Conservation (phyloP, 768 basidiomycete genomes). For the Solioccasus polychromus region DNA sequence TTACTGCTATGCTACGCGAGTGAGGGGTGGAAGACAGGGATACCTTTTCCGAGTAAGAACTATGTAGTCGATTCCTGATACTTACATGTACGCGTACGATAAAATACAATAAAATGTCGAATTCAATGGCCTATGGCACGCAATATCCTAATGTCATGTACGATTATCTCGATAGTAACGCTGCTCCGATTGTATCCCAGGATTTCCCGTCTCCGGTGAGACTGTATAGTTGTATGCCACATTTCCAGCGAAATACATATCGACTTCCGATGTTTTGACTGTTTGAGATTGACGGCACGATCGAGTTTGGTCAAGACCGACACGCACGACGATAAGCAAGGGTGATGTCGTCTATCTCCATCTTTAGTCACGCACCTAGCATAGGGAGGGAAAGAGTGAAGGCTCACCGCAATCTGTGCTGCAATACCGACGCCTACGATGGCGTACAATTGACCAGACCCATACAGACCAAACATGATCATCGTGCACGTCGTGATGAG, state of each 20-base stretch:
- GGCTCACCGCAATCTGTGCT: constrained; percentile 15
- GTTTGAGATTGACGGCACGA: background rate
- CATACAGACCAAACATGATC: constrained; percentile 15
- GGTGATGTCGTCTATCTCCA: constrained; percentile 14
- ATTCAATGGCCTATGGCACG: too few relatives aligned
- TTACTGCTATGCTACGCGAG: too few relatives aligned
- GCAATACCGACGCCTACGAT: constrained; percentile 15
- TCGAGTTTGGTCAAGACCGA: constrained; percentile 9
- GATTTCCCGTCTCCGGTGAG: background rate
- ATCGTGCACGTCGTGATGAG: constrained; percentile 19
- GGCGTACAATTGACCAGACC: constrained; percentile 7
- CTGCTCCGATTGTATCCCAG: too few relatives aligned
- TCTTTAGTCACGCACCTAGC: background rate
- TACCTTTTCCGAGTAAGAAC: too few relatives aligned
- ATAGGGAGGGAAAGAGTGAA: background rate
- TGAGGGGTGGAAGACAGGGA: too few relatives aligned
- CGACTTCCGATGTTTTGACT: too few relatives aligned
- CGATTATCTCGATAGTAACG: too few relatives aligned
- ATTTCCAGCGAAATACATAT: background rate
- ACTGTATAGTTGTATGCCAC: background rate
- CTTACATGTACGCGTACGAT: constrained; percentile 15
- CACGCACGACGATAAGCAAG: constrained; percentile 15
- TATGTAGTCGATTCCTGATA: constrained; percentile 1
- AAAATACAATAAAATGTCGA: too few relatives aligned
- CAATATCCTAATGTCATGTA: too few relatives aligned